Base-by-base conservation (phyloP, 2,329 filamentous ascomycete species). In the Epichloe coenophiala region DNA sequence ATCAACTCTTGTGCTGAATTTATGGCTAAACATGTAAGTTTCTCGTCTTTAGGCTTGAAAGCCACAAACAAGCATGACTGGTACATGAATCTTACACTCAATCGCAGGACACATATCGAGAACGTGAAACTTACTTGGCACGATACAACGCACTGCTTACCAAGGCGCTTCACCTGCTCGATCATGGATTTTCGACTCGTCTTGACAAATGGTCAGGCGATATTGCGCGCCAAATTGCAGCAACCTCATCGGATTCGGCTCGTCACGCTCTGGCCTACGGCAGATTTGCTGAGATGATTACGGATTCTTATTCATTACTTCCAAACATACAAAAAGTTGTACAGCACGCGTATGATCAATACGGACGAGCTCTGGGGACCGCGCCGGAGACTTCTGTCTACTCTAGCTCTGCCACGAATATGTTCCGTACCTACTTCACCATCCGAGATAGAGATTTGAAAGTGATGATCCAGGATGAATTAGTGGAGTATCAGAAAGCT, bases 1-100 rank as follows among this genome's bases (percentile, higher is more conserved):
- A 73, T 98, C 47, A 90, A 97, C 66, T 81, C 88, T 49, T 98
- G 91, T 64, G 80, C 98, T 58, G 84, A 83, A 33, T 97, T 97
- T 63, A 96, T 97, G 89, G 79, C 86, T 54, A 75, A 80, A 48
- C 88, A 96, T 70, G 86, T 89, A 68, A 64, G 83, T 65, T 2
- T 12, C 13, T 31, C 31, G 21, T 15, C 6, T 47, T 15, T 3
- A 31, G 33, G 15, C 21, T 33, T 9, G n/a, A 33, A 47, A 31
- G 7, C 13, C 13, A 19, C 27, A 31, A 31, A 41, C 17, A 21
- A 6, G 15, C 46, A 4, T 35, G 19, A 40, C 41, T 5, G 3
- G 19, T 27, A 13, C n/a, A 17, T 21, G 38, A 27, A 46, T 36
- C 36, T 51, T 12, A 45, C 33, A 17, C 3, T 43, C 13, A 23